Base-by-base conservation (phyloP, 306 rosid genomes). In the Cucumis cinereus region DNA sequence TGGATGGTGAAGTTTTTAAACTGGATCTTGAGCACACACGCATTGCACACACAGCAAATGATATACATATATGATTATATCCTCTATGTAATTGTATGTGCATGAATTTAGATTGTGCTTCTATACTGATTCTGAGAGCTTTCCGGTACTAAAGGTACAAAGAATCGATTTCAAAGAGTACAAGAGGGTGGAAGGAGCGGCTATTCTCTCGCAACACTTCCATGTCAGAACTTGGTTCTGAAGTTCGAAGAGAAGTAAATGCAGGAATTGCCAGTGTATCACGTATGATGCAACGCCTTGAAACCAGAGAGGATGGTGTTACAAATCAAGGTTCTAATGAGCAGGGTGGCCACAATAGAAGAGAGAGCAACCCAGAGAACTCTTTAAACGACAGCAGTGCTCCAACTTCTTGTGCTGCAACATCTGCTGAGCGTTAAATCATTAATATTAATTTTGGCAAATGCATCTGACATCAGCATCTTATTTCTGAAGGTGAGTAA, bases 131-230 rank as follows among this genome's bases (percentile, higher is more conserved):
- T 57, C 67, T 77, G 35, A 38, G 30, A 58, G 53, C 36, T 57
- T 55, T 83, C 33, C 50, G 67, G 43, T 82, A 45, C 56, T 41
- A 54, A 12, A 94, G 99, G 84, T 95, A 95, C 86, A 92, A 89
- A 80, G 99, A 95, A 74, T 89, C 97, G 5, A 76, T 95, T 78
- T 88, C 99, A 62, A 95, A 88, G 83, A 87, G 92, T 17, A 81
- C 97, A 19, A 87, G 85, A 88, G 96, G 93, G 64, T 92, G 97
- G 97, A 92, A 75, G 83, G 96, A 95, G 78, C 87, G 84, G 85
- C 79, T 95, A 70, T 90, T 95, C 83, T 87, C 85, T 74, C 93
- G 90, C 59, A 81, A 57, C 82, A 47, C 85, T 80, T 84, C 96
- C 71, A 80, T 92, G 89, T 74, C 98, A 2, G 91, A 84, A 64